A percentile compares a stretch with the other conserved stretches of the same genome.
phyloP scores from a whole-genome alignment of 371 early-diverging fungal genomes.

The Ordospora colligata region DNA sequence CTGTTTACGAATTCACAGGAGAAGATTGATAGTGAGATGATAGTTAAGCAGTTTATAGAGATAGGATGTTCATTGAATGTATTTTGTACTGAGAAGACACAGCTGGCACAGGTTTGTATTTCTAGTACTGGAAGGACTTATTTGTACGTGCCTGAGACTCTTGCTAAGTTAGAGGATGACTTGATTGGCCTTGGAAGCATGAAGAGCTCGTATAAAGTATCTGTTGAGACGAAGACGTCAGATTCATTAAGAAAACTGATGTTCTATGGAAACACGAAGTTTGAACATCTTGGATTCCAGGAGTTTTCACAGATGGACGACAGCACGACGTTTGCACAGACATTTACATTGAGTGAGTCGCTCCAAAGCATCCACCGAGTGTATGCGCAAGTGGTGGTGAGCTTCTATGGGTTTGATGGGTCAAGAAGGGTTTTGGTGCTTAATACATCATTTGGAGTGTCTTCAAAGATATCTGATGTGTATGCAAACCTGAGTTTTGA shows the following conservation, averaged over 20 bases:
- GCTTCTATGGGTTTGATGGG: conserved; percentile 49
- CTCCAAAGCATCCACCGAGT: conserved; percentile 23
- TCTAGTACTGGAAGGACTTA: conserved; percentile 13
- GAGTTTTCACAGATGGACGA: conserved; percentile 32
- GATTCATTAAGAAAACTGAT: conserved; percentile 33
- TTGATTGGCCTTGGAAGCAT: conserved; percentile 1
- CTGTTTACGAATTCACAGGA: background rate
- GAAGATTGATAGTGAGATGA: conserved; percentile 6
- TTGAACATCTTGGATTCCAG: conserved; percentile 13
- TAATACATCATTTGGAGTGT: conserved; percentile 45
- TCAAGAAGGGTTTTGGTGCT: conserved; percentile 34
- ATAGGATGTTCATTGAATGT: background rate
- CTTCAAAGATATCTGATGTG: conserved; percentile 31
- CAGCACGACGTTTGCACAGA: conserved; percentile 37
- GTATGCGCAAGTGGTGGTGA: conserved; percentile 55
- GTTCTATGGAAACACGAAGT: conserved; percentile 24
- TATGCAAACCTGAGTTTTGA: conserved; percentile 53
- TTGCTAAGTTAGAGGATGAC: background rate
- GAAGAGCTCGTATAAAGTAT: conserved; percentile 36
- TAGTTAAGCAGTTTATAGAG: conserved; percentile 1
- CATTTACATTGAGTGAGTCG: conserved; percentile 31
- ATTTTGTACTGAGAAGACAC: conserved; percentile 4
- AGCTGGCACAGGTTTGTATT: background rate
- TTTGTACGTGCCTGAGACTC: background rate
- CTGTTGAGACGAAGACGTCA: conserved; percentile 39